A percentile compares a stretch with the other conserved stretches of the same genome.
Evolutionary conservation across 345 rosid genomes (phyloP).

Genomic region (Eucalyptus albens): DNA sequence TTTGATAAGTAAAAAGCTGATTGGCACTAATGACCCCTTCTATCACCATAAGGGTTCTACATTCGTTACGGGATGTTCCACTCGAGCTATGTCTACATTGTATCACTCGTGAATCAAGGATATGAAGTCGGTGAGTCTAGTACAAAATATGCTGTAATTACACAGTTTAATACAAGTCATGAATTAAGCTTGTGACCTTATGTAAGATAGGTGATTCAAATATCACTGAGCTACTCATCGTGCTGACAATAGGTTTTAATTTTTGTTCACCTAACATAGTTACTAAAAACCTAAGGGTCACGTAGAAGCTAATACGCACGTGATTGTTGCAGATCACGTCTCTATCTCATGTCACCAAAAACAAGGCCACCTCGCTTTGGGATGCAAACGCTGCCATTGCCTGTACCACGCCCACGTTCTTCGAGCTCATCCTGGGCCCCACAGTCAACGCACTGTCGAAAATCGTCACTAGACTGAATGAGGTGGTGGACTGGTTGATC

Average conservation of each 20-base stretch:
- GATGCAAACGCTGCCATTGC: not conserved
- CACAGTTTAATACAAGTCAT: too few relatives aligned
- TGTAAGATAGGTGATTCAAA: too few relatives aligned
- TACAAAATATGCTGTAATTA: too few relatives aligned
- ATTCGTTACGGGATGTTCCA: too few relatives aligned
- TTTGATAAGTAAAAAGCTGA: too few relatives aligned
- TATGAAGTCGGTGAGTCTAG: too few relatives aligned
- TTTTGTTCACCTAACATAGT: not conserved
- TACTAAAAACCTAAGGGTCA: not conserved
- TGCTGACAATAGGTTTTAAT: not conserved
- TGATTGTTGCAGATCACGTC: not conserved
- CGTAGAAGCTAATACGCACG: not conserved
- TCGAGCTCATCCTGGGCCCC: not conserved
- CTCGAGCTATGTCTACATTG: too few relatives aligned
- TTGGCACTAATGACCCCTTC: too few relatives aligned
- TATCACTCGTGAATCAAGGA: too few relatives aligned
- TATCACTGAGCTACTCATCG: too few relatives aligned
- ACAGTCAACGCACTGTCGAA: not conserved
- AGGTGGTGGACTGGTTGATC: not conserved
- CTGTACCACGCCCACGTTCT: not conserved
- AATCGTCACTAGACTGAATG: not conserved
- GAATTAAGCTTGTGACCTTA: too few relatives aligned
- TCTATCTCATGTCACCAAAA: not conserved
- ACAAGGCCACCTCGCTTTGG: not conserved
- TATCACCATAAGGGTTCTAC: too few relatives aligned